Percentiles rank a stretch among this genome's conserved stretches.
Evolutionary conservation across 169 alveolate species (phyloP).

Genomic region (Plasmodium inui): DNA sequence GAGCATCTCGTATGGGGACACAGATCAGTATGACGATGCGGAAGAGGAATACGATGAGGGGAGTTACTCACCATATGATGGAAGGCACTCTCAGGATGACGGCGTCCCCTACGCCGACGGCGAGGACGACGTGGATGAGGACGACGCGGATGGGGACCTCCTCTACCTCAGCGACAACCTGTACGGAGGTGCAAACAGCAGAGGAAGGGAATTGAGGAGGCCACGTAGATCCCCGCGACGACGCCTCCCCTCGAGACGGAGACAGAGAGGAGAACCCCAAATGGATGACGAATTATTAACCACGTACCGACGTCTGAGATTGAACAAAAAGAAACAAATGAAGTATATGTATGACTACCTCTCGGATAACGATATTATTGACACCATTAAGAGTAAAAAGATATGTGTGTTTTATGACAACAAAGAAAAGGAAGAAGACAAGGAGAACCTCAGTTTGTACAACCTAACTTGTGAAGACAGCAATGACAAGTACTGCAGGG

Average conservation of each 20-base stretch:
- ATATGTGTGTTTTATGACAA: constrained; percentile 68
- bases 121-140: not conserved
- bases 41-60: not conserved
- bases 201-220: not conserved
- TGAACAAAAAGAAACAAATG: constrained; percentile 1
- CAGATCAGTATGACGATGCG: not conserved
- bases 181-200: not conserved
- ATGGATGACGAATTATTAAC: constrained; percentile 7
- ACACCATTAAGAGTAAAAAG: constrained; percentile 73
- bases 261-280: not conserved
- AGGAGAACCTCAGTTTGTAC: constrained; percentile 37
- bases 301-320: constrained; percentile 2
- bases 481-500: constrained; percentile 17
- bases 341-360: constrained; percentile 68
- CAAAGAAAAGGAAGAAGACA: constrained; percentile 73
- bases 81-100: not conserved
- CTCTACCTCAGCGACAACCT: not conserved
- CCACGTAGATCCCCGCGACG: not conserved
- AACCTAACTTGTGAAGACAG: constrained; percentile 1
- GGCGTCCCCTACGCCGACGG: not conserved
- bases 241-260: not conserved
- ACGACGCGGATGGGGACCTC: not conserved
- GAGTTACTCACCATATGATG: not conserved
- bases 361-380: constrained; percentile 55
- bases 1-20: not conserved